Evolutionary conservation across 2,329 filamentous ascomycete species (phyloP), one percentile per base, ranked within the genome.

Genomic region (Pestalotiopsis sp.): DNA sequence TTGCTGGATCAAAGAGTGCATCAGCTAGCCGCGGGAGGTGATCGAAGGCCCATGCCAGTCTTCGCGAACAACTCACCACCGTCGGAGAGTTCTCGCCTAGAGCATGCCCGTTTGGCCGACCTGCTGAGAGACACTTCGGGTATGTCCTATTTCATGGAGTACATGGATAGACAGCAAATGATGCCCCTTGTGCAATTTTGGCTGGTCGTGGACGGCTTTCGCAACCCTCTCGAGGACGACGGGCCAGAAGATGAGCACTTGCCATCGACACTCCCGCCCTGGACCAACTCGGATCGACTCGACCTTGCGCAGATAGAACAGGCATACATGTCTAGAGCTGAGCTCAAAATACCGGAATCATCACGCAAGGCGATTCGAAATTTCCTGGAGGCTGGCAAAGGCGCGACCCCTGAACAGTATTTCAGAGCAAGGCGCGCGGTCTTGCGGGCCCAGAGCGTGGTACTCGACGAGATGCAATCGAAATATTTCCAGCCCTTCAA

Each of bases 101-200:
- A 94, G 71, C 92, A 92, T 73, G 91, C 92, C 7, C 91, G 93
- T 0, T 84, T 98, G 2, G 88, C 91, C 13, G 94, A 98, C 72
- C 86, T 99, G n/a, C 85, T 99, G 68, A 92, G 95, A 73, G 94
- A 97, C 79, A 89, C 96, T 2, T 92, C 95, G 1, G 95, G 94
- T 0, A 85, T 99, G 9, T 98, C 96, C 2, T 99, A 97, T 78
- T 98, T 99, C 82, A 99, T 99, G 96, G 96, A 99, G 78, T 98
- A 94, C 76, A 99, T 99, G 96, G 96, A 99, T 78, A 91, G 96
- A 57, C 92, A 95, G 77, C 87, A 88, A 17, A 85, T 95, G 31
- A 95, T 98, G 91, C 88, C 92, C 14, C 83, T 98, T 61, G 95
- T 99, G 5, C 96, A 99, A 76, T 99, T 98, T 80, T 99, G 95